Evolutionary conservation across 805 yeast genomes (phyloP), one percentile per base, ranked within the genome.

Genomic region (Saturnispora galanensis): DNA sequence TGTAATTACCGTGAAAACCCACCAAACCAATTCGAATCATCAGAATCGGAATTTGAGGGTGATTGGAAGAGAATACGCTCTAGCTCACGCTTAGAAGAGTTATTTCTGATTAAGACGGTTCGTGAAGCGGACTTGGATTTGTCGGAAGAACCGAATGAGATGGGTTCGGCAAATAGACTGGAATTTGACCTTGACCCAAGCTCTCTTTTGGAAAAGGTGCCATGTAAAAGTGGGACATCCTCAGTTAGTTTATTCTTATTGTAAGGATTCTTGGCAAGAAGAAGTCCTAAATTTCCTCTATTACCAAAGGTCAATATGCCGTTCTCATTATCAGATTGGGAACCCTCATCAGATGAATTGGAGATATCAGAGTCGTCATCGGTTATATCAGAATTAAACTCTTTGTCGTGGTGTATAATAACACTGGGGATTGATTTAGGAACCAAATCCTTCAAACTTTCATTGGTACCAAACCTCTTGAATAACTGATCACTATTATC

Each of bases 191-290:
- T 39, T 15, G 52, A 44, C 5, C 46, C 41, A 21, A 21, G 26
- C 26, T 21, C 26, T 12, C 31, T 41, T 13, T 48, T 47, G 3
- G 43, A 37, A 39, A 52, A 55, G 3, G 57, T 51, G 18, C 57
- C 56, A 12, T 47, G 50, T 9, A 54, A 36, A 4, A 51, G 32
- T 1, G 51, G 32, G 10, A 43, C 33, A 17, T 42, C 41, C 1
- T 38, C 47, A 28, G 38, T 39, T 12, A 43, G n/a, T 12, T 17
- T 33, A 17, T 34, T 16, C 17, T 13, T 30, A 6, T 6, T 11
- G 8, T 16, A 17, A 12, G 17, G 21, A 36, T 18, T 21, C 7
- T 21, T 21, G 8, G 38, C 13, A 16, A 13, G 30, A 16, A 41
- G 17, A 6, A 31, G 30, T 3, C 42, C 13, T 6, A 47, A n/a